Percentiles rank a stretch among this genome's conserved stretches.
Conservation (phyloP, 805 yeast genomes). For the Sugiyamaella boreocaroliniensis region DNA sequence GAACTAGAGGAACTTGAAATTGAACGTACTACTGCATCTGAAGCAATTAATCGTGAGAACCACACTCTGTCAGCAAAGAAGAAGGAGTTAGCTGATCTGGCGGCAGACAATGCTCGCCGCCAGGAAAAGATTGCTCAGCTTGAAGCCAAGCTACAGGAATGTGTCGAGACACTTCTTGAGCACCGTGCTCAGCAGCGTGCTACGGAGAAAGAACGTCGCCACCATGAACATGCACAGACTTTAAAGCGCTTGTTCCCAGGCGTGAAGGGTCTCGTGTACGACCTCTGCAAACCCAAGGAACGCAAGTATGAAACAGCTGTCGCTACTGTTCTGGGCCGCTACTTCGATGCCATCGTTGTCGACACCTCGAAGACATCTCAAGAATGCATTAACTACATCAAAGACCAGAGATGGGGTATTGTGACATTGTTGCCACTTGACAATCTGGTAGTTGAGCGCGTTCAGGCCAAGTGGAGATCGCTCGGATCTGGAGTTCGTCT, state of each 20-base stretch:
- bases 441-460: conserved; percentile 52
- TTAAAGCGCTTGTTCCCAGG: conserved; percentile 75
- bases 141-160: conserved; percentile 56
- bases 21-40: conserved; percentile 33
- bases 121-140: conserved; percentile 47
- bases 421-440: conserved; percentile 88
- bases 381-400: conserved; percentile 69
- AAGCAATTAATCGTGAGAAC: conserved; percentile 21
- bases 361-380: conserved; percentile 63
- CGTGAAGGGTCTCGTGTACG: conserved; percentile 74
- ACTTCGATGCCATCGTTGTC: conserved; percentile 79
- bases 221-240: conserved; percentile 66
- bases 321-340: conserved; percentile 67
- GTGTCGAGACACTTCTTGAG: conserved; percentile 58
- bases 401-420: conserved; percentile 77
- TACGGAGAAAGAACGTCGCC: conserved; percentile 56
- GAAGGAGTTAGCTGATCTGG: conserved; percentile 16
- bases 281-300: conserved; percentile 69
- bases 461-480: conserved; percentile 46
- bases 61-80: conserved; percentile 22
- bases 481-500: conserved; percentile 54
- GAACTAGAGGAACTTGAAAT: conserved; percentile 35
- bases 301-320: conserved; percentile 68
- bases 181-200: conserved; percentile 72
- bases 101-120: conserved; percentile 23